These are phyloP conservation scores for Cyberlindnera amylophila DNA, from an alignment of 805 yeast species.

Conservation along the genomic window DNA sequence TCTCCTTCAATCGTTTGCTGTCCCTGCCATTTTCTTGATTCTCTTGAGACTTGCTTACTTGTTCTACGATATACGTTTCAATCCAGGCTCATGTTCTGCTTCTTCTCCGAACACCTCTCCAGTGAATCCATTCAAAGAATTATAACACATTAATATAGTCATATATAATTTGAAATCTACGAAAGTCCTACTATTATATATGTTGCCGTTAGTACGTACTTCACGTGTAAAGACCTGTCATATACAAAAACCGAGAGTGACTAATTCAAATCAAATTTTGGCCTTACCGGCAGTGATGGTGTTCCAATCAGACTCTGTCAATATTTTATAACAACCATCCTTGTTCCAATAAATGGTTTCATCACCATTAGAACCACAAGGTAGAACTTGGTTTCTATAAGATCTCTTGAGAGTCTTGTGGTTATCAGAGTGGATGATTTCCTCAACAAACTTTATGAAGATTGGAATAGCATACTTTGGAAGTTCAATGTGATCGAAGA, in stretches of 20 bases:
- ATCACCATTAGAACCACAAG: conserved; percentile 57
- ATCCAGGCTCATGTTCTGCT: conserved; percentile 10
- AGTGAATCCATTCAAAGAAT: background rate
- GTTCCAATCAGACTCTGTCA: conserved; percentile 58
- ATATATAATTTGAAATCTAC: too few relatives aligned
- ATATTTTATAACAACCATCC: conserved; percentile 46
- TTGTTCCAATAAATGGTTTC: conserved; percentile 73
- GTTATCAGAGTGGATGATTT: conserved; percentile 68
- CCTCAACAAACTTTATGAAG: conserved; percentile 63
- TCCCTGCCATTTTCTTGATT: conserved; percentile 28
- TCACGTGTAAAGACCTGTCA: too few relatives aligned
- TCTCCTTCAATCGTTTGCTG: conserved; percentile 30
- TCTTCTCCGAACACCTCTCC: conserved; percentile 1
- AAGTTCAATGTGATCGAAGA: conserved; percentile 43
- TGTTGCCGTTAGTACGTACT: too few relatives aligned
- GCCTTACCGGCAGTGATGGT: conserved; percentile 25
- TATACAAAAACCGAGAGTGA: too few relatives aligned
- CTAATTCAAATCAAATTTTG: conserved; percentile 21
- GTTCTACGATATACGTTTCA: conserved; percentile 3
- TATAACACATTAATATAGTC: too few relatives aligned
- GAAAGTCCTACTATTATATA: too few relatives aligned
- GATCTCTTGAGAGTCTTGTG: conserved; percentile 74
- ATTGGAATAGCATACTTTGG: conserved; percentile 87
- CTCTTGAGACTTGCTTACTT: conserved; percentile 15
- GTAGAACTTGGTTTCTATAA: conserved; percentile 63